A percentile compares a stretch with the other conserved stretches of the same genome.
phyloP scores from a whole-genome alignment of 108 stramenopile species.

The Nitzschia inconspicua region DNA sequence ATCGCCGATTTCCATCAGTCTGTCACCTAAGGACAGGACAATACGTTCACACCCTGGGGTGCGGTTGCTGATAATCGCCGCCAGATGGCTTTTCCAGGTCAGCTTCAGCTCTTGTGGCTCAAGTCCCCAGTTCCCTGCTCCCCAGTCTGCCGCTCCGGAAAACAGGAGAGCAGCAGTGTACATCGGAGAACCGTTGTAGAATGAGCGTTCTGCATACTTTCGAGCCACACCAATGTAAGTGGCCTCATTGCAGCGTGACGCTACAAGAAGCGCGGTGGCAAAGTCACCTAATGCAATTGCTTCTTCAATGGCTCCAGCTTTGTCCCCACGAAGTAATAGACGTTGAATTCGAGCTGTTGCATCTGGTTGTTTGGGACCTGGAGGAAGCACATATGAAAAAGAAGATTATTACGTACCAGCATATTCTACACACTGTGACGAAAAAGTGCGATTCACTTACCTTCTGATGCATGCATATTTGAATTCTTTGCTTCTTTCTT shows the following conservation, averaged over 20 bases:
- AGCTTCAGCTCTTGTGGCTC: constrained; percentile 27
- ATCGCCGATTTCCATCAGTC: constrained; percentile 52
- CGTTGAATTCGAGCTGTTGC: constrained; percentile 42
- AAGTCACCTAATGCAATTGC: constrained; percentile 57
- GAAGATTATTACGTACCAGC: neutral
- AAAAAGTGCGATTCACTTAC: too few species aligned
- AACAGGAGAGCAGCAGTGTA: constrained; percentile 68
- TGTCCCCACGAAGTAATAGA: constrained; percentile 57
- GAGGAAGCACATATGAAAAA: neutral
- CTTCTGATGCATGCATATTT: neutral
- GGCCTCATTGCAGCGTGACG: constrained; percentile 55
- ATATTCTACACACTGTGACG: neutral
- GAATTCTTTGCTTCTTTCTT: constrained; percentile 11
- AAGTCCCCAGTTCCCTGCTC: constrained; percentile 35
- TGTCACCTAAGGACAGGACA: constrained; percentile 74
- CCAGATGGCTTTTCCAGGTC: constrained; percentile 68
- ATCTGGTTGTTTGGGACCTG: constrained; percentile 4
- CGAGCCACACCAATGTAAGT: constrained; percentile 59
- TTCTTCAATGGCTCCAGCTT: constrained; percentile 63
- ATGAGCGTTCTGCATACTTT: constrained; percentile 50
- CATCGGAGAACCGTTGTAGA: constrained; percentile 64
- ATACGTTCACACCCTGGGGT: constrained; percentile 70
- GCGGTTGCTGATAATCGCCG: constrained; percentile 78
- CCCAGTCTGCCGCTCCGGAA: constrained; percentile 50
- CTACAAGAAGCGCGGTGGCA: constrained; percentile 76